Percentiles rank a stretch among this genome's conserved stretches.
Conservation (phyloP, 2,329 filamentous ascomycete species). For the Polychaeton citri region DNA sequence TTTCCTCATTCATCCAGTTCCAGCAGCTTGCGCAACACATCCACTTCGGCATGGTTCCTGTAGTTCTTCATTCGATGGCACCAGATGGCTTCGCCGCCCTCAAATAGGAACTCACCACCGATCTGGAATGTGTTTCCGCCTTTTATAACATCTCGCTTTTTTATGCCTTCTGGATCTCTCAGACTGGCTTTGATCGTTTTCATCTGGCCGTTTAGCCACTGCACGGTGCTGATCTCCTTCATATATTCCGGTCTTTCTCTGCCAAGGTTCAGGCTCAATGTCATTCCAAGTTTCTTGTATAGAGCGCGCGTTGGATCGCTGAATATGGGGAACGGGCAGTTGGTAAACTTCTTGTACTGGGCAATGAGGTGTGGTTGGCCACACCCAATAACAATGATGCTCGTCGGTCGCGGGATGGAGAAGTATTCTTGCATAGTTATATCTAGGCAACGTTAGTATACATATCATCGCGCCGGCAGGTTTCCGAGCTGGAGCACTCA, state of each 20-base stretch:
- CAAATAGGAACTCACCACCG: conserved; percentile 28
- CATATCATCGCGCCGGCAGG: no score
- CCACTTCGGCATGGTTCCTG: conserved; percentile 24
- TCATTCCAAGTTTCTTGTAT: conserved; percentile 25
- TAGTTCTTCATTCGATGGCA: conserved; percentile 28
- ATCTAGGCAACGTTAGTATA: neutral
- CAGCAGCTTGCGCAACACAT: conserved; percentile 20
- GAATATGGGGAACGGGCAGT: conserved; percentile 25
- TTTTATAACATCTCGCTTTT: conserved; percentile 17
- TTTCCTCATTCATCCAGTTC: conserved; percentile 22
- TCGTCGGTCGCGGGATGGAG: conserved; percentile 21
- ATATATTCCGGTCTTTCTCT: conserved; percentile 22
- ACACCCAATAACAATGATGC: conserved; percentile 25
- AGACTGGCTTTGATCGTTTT: conserved; percentile 13
- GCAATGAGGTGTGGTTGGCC: conserved; percentile 23
- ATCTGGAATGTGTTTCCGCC: conserved; percentile 27
- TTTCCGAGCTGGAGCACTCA: neutral
- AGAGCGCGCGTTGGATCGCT: conserved; percentile 22
- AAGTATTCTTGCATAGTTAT: conserved; percentile 24
- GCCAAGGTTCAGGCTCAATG: conserved; percentile 19
- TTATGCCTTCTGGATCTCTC: conserved; percentile 17
- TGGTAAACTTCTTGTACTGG: conserved; percentile 22
- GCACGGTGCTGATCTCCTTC: conserved; percentile 18
- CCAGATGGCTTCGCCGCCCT: conserved; percentile 27
- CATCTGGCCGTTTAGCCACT: conserved; percentile 19